Conservation (phyloP, 768 basidiomycete species). For the Boletus bicolor region DNA sequence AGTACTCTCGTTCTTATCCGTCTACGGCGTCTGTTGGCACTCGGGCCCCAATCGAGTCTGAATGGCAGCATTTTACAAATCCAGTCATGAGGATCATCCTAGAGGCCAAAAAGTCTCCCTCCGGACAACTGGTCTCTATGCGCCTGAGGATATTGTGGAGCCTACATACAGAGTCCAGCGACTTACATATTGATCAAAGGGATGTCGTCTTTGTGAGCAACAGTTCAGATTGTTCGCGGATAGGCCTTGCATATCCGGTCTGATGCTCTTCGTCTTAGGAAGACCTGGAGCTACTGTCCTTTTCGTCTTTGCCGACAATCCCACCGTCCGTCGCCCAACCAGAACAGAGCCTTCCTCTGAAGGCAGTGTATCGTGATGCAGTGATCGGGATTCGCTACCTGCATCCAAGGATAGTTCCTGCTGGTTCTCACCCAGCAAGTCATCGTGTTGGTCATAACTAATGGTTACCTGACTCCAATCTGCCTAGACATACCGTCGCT, state of each 20-base stretch:
- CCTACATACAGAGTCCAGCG: constrained; percentile 40
- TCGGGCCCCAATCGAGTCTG: constrained; percentile 34
- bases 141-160: constrained; percentile 64
- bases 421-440: constrained; percentile 33
- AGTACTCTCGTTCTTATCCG: constrained; percentile 69
- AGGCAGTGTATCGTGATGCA: constrained; percentile 73
- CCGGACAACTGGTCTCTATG: constrained; percentile 57
- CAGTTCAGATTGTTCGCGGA: not conserved
- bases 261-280: constrained; percentile 46
- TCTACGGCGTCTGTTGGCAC: constrained; percentile 8
- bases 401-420: constrained; percentile 39
- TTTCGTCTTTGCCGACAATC: constrained; percentile 46
- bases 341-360: constrained; percentile 64
- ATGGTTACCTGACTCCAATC: constrained; percentile 7
- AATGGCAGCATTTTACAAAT: constrained; percentile 81
- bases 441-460: not conserved
- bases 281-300: constrained; percentile 70
- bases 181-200: constrained; percentile 41
- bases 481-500: constrained; percentile 64
- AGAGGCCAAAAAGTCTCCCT: constrained; percentile 52
- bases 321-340: constrained; percentile 30
- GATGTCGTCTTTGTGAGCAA: constrained; percentile 50
- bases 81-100: constrained; percentile 61
- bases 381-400: constrained; percentile 76
- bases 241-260: not conserved